These are phyloP conservation scores for Serpula lacrymans DNA, from an alignment of 768 basidiomycete genomes.

Conservation along the genomic window DNA sequence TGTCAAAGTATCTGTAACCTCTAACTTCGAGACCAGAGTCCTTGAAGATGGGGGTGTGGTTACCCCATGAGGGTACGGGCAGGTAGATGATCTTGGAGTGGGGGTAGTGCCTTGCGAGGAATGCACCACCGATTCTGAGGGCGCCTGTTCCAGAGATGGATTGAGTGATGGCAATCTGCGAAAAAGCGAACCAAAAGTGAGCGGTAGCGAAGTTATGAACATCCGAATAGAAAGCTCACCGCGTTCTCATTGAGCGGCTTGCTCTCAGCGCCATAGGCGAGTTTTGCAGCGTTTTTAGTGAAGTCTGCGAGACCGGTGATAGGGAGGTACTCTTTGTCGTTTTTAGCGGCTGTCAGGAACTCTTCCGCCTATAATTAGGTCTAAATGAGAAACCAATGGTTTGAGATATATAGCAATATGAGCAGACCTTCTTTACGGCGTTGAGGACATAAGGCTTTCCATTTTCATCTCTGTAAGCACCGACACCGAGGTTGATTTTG, in stretches of 20 bases:
- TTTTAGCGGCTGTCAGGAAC: slow-evolving; percentile 54
- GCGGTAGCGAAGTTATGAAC: slow-evolving; percentile 7
- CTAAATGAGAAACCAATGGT: slow-evolving; percentile 8
- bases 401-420: slow-evolving; percentile 1
- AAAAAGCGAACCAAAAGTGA: no score
- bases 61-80: slow-evolving; percentile 94
- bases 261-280: slow-evolving; percentile 88
- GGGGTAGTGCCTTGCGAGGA: slow-evolving; percentile 86
- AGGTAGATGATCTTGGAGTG: slow-evolving; percentile 87
- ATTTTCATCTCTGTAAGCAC: slow-evolving; percentile 89
- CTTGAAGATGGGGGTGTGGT: slow-evolving; percentile 90
- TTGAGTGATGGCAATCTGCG: slow-evolving; percentile 81
- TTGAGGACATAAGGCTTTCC: slow-evolving; percentile 95
- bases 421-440: slow-evolving; percentile 76
- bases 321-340: slow-evolving; percentile 95
- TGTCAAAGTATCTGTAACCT: slow-evolving; percentile 91
- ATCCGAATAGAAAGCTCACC: slow-evolving; percentile 51
- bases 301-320: slow-evolving; percentile 90
- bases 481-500: slow-evolving; percentile 98
- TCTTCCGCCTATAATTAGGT: slow-evolving; percentile 64
- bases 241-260: slow-evolving; percentile 65
- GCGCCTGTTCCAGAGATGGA: slow-evolving; percentile 98
- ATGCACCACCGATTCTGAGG: slow-evolving; percentile 90
- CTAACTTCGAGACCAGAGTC: slow-evolving; percentile 95
- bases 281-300: slow-evolving; percentile 80